Evolutionary conservation across 2,329 filamentous ascomycete genomes (phyloP), one percentile per base, ranked within the genome.

Genomic region (Penicillium sp.): DNA sequence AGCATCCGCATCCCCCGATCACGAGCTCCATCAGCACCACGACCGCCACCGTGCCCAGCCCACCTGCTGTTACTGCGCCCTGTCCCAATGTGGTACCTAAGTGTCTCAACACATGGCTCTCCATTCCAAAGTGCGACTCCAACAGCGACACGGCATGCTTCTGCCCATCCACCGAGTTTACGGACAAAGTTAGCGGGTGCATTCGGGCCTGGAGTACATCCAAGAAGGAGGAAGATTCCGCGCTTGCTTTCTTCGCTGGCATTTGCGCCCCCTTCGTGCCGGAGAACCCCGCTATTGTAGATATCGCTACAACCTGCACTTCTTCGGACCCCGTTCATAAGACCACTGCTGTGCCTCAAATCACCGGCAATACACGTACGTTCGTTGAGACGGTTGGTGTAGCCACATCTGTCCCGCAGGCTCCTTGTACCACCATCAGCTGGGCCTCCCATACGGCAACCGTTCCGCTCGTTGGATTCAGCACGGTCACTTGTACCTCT

Each of bases 71-170:
- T 32, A 50, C 64, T 5, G 70, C 69, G 46, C 66, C 66, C 31
- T 77, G 85, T 76, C 90, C 91, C 53, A 75, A 79, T 13, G 82
- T 93, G 48, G 86, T 96, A 40, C 92, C 92, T 59, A 85, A 85
- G 70, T 97, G 92, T 81, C 78, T 97, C 76, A 93, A 92, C 83
- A 94, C 91, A 66, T 96, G 90, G 89, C 77, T 95, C 69, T 83
- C 85, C 71, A 61, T 74, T 8, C 82, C 88, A 49, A 78, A 82
- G 68, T 97, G 92, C 83, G 81, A 82, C 66, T 85, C 89, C 79
- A 96, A 96, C 85, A 87, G 88, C 39, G 90, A 96, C 70, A 77
- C 81, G 55, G 75, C 77, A 63, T 97, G 92, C 85, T 96, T 89
- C 86, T 97, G 92, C 85, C 88, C 89, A 66, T 83, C 88, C 67